A percentile compares a stretch with the other conserved stretches of the same genome.
phyloP scores from a whole-genome alignment of 2,329 filamentous ascomycete species.

The Tolypocladium ovalisporum region DNA sequence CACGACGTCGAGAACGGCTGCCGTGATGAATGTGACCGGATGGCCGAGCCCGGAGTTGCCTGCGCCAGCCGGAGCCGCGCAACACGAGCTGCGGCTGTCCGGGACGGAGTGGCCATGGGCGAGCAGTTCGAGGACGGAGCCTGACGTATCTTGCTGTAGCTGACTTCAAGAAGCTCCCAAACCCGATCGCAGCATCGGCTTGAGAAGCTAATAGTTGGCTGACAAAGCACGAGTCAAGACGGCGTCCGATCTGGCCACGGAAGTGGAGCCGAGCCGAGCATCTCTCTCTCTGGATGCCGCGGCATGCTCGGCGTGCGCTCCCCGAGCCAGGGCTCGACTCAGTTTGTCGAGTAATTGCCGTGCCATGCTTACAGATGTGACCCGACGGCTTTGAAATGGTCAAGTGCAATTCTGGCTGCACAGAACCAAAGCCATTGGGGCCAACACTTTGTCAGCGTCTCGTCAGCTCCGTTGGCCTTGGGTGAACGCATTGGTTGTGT shows the following conservation, averaged over 20 bases:
- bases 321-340: too few species aligned
- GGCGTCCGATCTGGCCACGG: background rate
- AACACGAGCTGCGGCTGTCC: conserved; percentile 1
- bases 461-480: background rate
- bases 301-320: background rate
- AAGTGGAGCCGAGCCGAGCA: too few species aligned
- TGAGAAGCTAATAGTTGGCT: background rate
- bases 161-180: background rate
- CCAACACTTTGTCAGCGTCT: background rate
- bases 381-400: too few species aligned
- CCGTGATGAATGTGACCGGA: background rate
- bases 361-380: background rate
- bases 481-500: too few species aligned
- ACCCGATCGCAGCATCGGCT: background rate
- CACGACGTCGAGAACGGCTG: background rate
- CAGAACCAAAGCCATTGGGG: background rate
- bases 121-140: conserved; percentile 1
- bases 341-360: too few species aligned
- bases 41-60: background rate
- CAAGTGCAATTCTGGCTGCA: too few species aligned
- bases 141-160: background rate
- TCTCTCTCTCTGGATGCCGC: background rate
- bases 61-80: background rate
- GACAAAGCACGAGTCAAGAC: background rate
- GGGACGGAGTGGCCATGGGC: conserved; percentile 7